A percentile compares a stretch with the other conserved stretches of the same genome.
Conservation (phyloP, 2,329 filamentous ascomycete species). For the Penicillium digitatum region DNA sequence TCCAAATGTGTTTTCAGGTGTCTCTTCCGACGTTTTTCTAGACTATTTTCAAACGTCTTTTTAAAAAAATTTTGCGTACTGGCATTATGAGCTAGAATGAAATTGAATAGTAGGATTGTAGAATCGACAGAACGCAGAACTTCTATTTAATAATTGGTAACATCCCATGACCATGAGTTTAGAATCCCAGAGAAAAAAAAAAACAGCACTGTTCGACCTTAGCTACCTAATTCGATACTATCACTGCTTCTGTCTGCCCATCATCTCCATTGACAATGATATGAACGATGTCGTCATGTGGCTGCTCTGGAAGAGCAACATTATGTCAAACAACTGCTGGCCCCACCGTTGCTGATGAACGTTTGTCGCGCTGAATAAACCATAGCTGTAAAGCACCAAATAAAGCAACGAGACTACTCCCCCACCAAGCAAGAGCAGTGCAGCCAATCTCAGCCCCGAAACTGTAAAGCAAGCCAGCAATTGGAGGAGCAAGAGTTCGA, state of each 20-base stretch:
- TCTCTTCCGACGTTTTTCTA: too few species aligned
- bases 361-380: slow-evolving; percentile 51
- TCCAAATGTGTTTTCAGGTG: too few species aligned
- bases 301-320: slow-evolving; percentile 13
- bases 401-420: slow-evolving; percentile 53
- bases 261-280: slow-evolving; percentile 29
- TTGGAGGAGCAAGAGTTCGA: slow-evolving; percentile 64
- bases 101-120: not conserved
- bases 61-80: not conserved
- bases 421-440: slow-evolving; percentile 63
- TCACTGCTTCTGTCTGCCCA: not conserved
- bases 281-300: slow-evolving; percentile 25
- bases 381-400: slow-evolving; percentile 55
- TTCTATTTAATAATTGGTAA: not conserved
- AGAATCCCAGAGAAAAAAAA: not conserved
- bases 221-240: not conserved
- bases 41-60: not conserved
- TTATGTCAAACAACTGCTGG: slow-evolving; percentile 32
- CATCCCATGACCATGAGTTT: not conserved
- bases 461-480: slow-evolving; percentile 65
- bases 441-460: slow-evolving; percentile 55
- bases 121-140: not conserved
- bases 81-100: not conserved
- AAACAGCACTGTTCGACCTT: too few species aligned
- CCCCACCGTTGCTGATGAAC: slow-evolving; percentile 39